Base-by-base conservation (phyloP, 2,329 filamentous ascomycete species). In the Curvularia spicifera region DNA sequence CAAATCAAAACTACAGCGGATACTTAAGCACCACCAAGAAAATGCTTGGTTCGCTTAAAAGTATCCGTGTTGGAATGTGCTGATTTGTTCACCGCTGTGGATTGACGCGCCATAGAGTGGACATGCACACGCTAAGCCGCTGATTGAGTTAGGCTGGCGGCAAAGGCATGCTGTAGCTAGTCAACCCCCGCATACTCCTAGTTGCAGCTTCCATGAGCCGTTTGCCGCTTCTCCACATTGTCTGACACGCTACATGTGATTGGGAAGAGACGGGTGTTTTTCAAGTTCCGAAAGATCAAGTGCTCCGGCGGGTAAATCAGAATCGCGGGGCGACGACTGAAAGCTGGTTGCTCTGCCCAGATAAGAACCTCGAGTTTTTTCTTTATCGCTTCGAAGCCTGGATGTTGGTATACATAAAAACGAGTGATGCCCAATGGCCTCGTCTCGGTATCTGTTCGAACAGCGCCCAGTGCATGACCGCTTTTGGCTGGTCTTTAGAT, bases 11-110 rank as follows among this genome's bases (percentile, higher is more conserved):
- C 10, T 12, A 12, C 22, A 29, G 10, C 20, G 3, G 18, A 7
- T 26, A 33, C 45, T 43, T 49, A 53, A 53, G 51, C 51, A 37
- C 22, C 31, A 53, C 52, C 52, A 55, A 55, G 45, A 20, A 43
- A 47, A 50, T 49, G 45, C 52, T 55, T 55, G 12, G 29, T 24
- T 31, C 26, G 45, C 52, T 50, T 55, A 55, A 4, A n/a, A 33
- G 26, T 20, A 43, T 42, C 35, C 22, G 15, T 10, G 37, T 18
- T 18, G 33, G 9, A 6, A 13, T 28, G 6, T 20, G 28, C 44
- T 22, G 18, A 47, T 42, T 43, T 55, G 45, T 28, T 43, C 28
- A 35, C 52, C 29, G 15, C 22, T 37, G 15, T 22, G 28, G 22
- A 28, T 49, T 55, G 43, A 50, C 52, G 52, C 20, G 43, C 33